Evolutionary conservation across 1,284 basidiomycete species (phyloP), one percentile per base, ranked within the genome.

Genomic region (Ceratobasidium papillatum): DNA sequence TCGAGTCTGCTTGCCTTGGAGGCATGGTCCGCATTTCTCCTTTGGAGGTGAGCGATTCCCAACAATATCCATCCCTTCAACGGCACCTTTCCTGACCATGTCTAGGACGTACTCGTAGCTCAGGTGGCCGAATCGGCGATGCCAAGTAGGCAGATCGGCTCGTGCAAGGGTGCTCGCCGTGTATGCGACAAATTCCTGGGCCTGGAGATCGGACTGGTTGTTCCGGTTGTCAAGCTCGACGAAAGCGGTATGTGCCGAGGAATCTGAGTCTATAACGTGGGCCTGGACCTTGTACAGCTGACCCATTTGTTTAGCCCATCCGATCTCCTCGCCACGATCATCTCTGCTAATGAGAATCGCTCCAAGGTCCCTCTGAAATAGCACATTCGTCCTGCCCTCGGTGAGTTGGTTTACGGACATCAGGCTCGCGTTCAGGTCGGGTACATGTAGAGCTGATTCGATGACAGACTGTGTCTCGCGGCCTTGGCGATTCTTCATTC

Each of bases 1-100:
- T 30, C 75, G 65, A 14, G 71, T 76, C 32, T 74, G 72, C 47
- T 74, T 74, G 72, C 72, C 72, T 49, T 47, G 3, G 3, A 74
- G 41, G 36, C 72, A 74, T 27, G 58, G 25, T 9, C 17, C 32
- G 51, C 62, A 74, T 25, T 19, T 36, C 59, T 41, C 27, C 9
- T 19, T 41, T 11, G 61, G 61, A 43, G 61, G 61, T 63, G 43
- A 43, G 61, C 38, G 38, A 32, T n/a, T 63, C 14, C 36, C 61
- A 19, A 63, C 25, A 25, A 45, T 63, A 34, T 63, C 38, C 61
- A 63, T 63, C 11, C 61, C 61, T 27, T 63, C 22, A 7, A 32
- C 61, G 19, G 38, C 61, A 27, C 61, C 36, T n/a, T 63, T 63
- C 43, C 61, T 43, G 38, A 63, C 61, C 61, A 38, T 41, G 58